Base-by-base conservation (phyloP, 1,284 basidiomycete species). In the Somion occarium region DNA sequence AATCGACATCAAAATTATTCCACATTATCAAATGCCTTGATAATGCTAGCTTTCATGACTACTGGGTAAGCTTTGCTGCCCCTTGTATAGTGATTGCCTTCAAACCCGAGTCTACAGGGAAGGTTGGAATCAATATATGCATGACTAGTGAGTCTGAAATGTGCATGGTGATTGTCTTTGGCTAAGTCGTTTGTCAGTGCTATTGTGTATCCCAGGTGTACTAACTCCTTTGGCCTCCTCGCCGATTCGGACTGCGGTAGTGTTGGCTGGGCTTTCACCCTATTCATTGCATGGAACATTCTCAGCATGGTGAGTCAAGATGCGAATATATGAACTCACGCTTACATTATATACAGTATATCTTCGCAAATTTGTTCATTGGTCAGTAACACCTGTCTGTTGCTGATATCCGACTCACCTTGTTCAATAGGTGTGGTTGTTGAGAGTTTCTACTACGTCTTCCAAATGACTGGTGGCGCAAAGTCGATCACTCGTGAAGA, bases 221-320 rank as follows among this genome's bases (percentile, higher is more conserved):
- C 92, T 5, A 85, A 84, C 62, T 77, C 79, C 2, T 54, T 68
- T 1, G 41, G 55, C 9, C 46, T 61, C 0, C 61, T 75, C 24
- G 70, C 80, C 5, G 77, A 87, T 26, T 88, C 91, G 0, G 96
- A 99, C 68, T 99, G 96, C 61, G 96, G 96, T 12, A 95, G 90
- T 60, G 68, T 79, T 5, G 75, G 75, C 3, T 97, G 94, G 88
- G 86, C 95, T 0, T 95, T 88, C 65, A 75, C 80, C 0, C 73
- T 99, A 24, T 98, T 98, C 72, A 97, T 98, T 60, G 82, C 88
- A 0, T 99, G 96, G 96, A 98, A 98, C 66, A 73, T 99, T 38
- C 75, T 98, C 46, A 95, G 91, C 78, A 98, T 98, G 92, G 92
- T 93, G 58, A 62, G 83, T 5, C 38, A 42, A 18, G 30, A 7